phyloP scores from a whole-genome alignment of 257 asterid species.

The Jacaranda copaia region DNA sequence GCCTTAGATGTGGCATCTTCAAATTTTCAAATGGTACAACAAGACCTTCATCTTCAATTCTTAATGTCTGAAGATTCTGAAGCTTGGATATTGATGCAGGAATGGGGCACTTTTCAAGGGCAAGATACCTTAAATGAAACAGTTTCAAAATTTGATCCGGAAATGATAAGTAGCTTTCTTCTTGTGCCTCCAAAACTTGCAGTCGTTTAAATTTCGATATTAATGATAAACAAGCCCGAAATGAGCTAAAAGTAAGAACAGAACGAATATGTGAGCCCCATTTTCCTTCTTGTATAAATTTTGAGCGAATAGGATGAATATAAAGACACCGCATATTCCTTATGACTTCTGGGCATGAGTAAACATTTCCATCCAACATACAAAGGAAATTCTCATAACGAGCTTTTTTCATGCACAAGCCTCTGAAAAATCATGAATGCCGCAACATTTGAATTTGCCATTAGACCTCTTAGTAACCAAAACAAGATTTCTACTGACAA shows the following conservation, averaged over 20 bases:
- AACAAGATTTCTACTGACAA: constrained; percentile 8
- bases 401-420: neutral
- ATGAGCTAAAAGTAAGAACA: neutral
- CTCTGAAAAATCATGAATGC: neutral
- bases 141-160: neutral
- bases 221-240: neutral
- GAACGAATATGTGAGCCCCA: neutral
- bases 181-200: neutral
- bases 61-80: neutral
- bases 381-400: neutral
- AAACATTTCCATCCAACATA: too few species aligned
- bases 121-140: neutral
- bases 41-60: neutral
- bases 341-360: neutral
- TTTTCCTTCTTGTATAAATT: too few species aligned
- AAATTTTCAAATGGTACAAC: neutral
- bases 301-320: neutral
- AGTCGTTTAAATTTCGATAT: neutral
- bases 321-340: neutral
- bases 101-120: neutral
- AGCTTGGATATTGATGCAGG: neutral
- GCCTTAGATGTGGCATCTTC: neutral
- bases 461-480: neutral
- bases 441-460: neutral
- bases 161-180: neutral